phyloP scores from a whole-genome alignment of 2,329 filamentous ascomycete genomes.

The Colletotrichum viniferum region DNA sequence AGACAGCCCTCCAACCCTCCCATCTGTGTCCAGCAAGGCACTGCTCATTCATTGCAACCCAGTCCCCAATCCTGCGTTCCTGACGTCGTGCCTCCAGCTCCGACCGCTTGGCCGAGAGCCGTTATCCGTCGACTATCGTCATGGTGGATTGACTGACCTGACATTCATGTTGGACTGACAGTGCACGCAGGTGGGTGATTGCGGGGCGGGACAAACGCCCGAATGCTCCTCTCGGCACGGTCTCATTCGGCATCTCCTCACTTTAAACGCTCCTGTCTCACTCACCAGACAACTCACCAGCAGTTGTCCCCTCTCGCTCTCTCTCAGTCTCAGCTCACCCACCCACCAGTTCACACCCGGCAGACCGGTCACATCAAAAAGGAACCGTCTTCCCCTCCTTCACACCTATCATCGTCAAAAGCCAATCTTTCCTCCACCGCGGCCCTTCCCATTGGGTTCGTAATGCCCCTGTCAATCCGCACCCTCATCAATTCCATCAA shows the following conservation, averaged over 20 bases:
- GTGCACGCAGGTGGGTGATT: neutral
- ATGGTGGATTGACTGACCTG: neutral
- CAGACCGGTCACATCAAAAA: neutral
- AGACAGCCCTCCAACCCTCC: neutral
- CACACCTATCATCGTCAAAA: neutral
- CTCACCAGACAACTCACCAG: neutral
- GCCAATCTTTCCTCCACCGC: neutral
- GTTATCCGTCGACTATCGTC: neutral
- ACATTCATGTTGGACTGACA: neutral
- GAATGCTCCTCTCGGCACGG: neutral
- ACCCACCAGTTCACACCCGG: neutral
- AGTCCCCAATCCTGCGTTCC: neutral
- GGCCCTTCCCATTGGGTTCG: conserved; percentile 4
- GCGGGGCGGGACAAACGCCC: neutral
- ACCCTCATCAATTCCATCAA: conserved; percentile 7
- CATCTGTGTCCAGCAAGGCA: neutral
- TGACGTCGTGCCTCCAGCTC: conserved; percentile 5
- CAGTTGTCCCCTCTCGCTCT: neutral
- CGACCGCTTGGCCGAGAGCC: conserved; percentile 10
- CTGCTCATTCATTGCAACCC: conserved; percentile 6
- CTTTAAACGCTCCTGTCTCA: neutral
- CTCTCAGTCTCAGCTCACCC: neutral
- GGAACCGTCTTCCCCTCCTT: neutral
- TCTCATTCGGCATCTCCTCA: neutral
- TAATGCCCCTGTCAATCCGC: neutral